Conservation (phyloP, 352 stramenopile genomes). For the Globisporangium echinulatum region DNA sequence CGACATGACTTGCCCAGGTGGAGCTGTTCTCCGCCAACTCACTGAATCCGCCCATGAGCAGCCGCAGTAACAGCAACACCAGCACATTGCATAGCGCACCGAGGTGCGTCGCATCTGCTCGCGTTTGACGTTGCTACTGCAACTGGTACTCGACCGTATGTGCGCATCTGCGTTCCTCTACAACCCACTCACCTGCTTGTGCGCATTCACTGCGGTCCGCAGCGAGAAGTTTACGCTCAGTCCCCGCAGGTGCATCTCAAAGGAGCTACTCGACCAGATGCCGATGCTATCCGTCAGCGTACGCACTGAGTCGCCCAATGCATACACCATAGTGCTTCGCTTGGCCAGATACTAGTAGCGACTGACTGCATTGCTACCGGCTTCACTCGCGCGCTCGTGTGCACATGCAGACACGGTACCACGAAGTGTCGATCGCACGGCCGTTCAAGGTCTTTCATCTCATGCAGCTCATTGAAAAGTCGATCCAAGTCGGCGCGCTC, state of each 20-base stretch:
- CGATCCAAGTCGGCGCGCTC: conserved; percentile 63
- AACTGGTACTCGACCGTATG: too few species aligned
- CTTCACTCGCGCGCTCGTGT: background rate
- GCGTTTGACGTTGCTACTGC: background rate
- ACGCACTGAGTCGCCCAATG: background rate
- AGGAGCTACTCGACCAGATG: conserved; percentile 69
- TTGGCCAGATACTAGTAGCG: background rate
- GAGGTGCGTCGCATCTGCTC: conserved; percentile 6
- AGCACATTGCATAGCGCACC: conserved; percentile 3
- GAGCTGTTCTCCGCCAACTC: conserved; percentile 21
- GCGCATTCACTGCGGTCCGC: background rate
- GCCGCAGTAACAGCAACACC: background rate
- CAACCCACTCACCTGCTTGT: background rate
- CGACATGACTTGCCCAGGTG: conserved; percentile 8
- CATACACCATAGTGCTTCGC: background rate
- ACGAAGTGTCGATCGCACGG: conserved; percentile 41
- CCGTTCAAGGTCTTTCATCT: conserved; percentile 72
- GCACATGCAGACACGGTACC: conserved; percentile 39
- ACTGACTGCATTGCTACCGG: background rate
- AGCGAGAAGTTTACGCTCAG: conserved; percentile 31
- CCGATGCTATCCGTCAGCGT: conserved; percentile 58
- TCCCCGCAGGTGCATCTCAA: conserved; percentile 49
- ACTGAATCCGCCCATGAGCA: background rate
- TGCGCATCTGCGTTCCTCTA: background rate
- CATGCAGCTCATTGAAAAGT: conserved; percentile 78